These are phyloP conservation scores for Pinguiococcus pyrenoidosus DNA, from an alignment of 108 stramenopile species.

Conservation along the genomic window DNA sequence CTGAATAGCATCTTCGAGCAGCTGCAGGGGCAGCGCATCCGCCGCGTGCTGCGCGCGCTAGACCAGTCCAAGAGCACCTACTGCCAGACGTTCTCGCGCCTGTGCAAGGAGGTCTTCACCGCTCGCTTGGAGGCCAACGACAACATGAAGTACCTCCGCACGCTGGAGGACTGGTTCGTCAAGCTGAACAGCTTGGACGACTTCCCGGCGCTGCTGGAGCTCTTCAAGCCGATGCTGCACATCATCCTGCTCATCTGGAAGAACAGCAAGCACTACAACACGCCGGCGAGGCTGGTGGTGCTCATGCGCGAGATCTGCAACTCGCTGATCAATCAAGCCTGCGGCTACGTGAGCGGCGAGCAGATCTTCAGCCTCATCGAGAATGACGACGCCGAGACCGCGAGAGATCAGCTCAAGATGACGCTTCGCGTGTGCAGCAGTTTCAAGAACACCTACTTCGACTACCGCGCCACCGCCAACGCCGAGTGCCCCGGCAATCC, in stretches of 20 bases:
- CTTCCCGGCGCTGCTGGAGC: constrained; percentile 45
- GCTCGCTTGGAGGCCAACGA: constrained; percentile 73
- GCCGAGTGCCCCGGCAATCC: constrained; percentile 55
- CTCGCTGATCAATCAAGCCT: constrained; percentile 59
- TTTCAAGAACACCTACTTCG: constrained; percentile 64
- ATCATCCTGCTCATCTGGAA: constrained; percentile 76
- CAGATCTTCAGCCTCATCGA: constrained; percentile 64
- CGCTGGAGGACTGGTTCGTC: constrained; percentile 57
- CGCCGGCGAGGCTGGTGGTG: constrained; percentile 64
- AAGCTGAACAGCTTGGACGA: constrained; percentile 50
- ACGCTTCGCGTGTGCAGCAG: constrained; percentile 53
- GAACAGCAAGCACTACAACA: constrained; percentile 77
- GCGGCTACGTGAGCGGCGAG: constrained; percentile 58
- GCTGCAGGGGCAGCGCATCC: constrained; percentile 58
- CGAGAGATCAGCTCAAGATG: constrained; percentile 44
- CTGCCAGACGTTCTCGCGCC: constrained; percentile 61
- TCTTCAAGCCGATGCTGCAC: constrained; percentile 73
- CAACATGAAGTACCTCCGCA: constrained; percentile 67
- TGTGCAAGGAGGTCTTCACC: constrained; percentile 68
- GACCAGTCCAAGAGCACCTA: constrained; percentile 67
- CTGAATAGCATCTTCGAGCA: constrained; percentile 73
- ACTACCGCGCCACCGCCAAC: constrained; percentile 62
- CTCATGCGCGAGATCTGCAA: constrained; percentile 77
- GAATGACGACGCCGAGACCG: constrained; percentile 57
- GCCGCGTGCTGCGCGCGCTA: constrained; percentile 55